Conservation (phyloP, 495 filamentous ascomycete species). For the Usnea hakonensis region DNA sequence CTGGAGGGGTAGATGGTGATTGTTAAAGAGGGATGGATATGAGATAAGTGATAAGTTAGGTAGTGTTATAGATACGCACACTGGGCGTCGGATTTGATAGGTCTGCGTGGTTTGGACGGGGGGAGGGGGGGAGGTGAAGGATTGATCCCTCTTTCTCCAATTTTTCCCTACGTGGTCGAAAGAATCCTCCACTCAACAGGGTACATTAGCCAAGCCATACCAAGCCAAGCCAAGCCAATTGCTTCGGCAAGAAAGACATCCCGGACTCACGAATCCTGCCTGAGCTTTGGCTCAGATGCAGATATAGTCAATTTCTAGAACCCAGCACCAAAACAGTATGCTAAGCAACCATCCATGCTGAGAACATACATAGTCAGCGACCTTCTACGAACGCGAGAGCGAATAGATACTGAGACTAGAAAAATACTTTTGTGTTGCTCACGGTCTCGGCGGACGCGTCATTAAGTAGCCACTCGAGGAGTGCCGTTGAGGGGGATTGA, state of each 20-base stretch:
- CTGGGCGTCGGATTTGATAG: too few species aligned
- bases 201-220: constrained; percentile 40
- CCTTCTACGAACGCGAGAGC: constrained; percentile 10
- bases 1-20: too few species aligned
- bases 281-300: constrained; percentile 42
- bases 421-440: constrained; percentile 29
- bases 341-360: constrained; percentile 27
- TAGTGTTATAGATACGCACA: too few species aligned
- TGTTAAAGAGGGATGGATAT: too few species aligned
- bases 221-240: too few species aligned
- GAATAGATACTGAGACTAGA: constrained; percentile 1
- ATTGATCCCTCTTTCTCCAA: too few species aligned
- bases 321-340: constrained; percentile 19
- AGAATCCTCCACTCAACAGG: too few species aligned
- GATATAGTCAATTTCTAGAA: constrained; percentile 15
- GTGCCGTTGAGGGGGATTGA: constrained; percentile 25
- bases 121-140: too few species aligned
- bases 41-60: too few species aligned
- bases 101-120: too few species aligned
- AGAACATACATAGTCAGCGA: constrained; percentile 26
- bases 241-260: constrained; percentile 33
- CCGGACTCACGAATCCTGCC: constrained; percentile 37
- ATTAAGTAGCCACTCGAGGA: constrained; percentile 25
- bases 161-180: too few species aligned
- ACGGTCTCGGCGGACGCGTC: constrained; percentile 31